These are phyloP conservation scores for Paramecium caudatum DNA, from an alignment of 73 alveolate genomes.

Conservation along the genomic window DNA sequence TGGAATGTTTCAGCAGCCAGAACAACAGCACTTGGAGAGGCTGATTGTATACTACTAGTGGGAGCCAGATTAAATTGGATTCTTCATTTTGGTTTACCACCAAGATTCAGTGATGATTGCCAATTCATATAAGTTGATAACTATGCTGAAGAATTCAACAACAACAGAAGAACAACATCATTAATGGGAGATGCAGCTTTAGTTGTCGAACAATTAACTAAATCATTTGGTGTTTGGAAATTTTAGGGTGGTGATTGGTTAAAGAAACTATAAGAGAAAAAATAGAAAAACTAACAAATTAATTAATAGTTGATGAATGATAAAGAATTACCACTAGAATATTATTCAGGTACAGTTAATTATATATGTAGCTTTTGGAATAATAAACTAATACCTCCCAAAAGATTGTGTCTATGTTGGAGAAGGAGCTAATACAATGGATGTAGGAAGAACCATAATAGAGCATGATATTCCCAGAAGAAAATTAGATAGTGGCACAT, in stretches of 20 bases:
- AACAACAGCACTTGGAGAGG: slow-evolving; percentile 85
- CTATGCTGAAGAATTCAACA: slow-evolving; percentile 82
- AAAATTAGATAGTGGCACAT: slow-evolving; percentile 93
- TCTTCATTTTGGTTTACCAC: slow-evolving; percentile 91
- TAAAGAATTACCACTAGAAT: slow-evolving; percentile 78
- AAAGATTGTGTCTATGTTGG: slow-evolving; percentile 84
- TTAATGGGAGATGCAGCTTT: slow-evolving; percentile 82
- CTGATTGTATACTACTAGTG: slow-evolving; percentile 88
- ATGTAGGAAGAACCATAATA: slow-evolving; percentile 89
- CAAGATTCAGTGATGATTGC: slow-evolving; percentile 86
- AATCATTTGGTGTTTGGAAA: slow-evolving; percentile 73
- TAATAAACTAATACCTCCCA: slow-evolving; percentile 77
- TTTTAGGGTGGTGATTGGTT: slow-evolving; percentile 65
- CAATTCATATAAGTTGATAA: slow-evolving; percentile 84
- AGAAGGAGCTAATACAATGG: slow-evolving; percentile 95
- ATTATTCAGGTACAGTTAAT: slow-evolving; percentile 69
- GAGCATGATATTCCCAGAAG: slow-evolving; percentile 79
- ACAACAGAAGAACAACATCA: slow-evolving; percentile 78
- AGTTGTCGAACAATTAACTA: slow-evolving; percentile 60
- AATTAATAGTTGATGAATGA: slow-evolving; percentile 72
- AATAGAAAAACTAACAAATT: neutral
- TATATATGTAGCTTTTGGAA: slow-evolving; percentile 37
- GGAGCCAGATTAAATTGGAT: slow-evolving; percentile 95
- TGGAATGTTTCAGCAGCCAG: slow-evolving; percentile 87
- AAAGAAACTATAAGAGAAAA: slow-evolving; percentile 53